Base-by-base conservation (phyloP, 441 rosid species). In the Populus hybrid region DNA sequence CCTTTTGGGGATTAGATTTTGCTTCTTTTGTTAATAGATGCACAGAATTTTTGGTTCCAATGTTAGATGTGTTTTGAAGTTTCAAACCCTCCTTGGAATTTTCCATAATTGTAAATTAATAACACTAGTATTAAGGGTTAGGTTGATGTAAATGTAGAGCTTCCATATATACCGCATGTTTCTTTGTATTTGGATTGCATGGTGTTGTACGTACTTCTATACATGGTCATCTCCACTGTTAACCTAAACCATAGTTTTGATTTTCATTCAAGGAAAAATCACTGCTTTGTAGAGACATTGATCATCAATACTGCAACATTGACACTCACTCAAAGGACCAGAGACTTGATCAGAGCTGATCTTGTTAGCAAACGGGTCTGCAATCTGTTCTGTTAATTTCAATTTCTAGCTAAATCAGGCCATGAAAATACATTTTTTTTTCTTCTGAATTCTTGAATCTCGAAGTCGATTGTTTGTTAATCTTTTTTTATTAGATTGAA, bases 81-180 rank as follows among this genome's bases (percentile, higher is more conserved):
- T 61, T 71, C 35, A 28, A 70, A 32, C 42, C 46, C 59, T 14
- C 57, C 28, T 28, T 18, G 65, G 69, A 34, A 76, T 78, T 79
- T 71, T 42, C 50, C 28, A 70, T 6, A 79, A 74, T n/a, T 79
- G 82, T 79, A 74, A 79, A 74, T 79, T 74, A 61, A 21, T 21
- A 10, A 61, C 14, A 68, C 34, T 21, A 21, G 42, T 70, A 38
- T 12, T 38, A 36, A 11, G 23, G 0, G 36, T 34, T 40, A 64
- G 20, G 42, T 8, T 21, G 14, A 21, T 21, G 10, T 21, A 61
- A 3, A 20, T 8, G n/a, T n/a, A 10, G 50, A 23, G 64, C 10
- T 59, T 11, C 24, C 23, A 20, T 28, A 28, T 28, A 28, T 7
- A 8, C n/a, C 64, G 7, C 8, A 20, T 59, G 64, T 59, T 57